phyloP scores from a whole-genome alignment of 2,329 filamentous ascomycete species.

The Celoporthe dispersa region DNA sequence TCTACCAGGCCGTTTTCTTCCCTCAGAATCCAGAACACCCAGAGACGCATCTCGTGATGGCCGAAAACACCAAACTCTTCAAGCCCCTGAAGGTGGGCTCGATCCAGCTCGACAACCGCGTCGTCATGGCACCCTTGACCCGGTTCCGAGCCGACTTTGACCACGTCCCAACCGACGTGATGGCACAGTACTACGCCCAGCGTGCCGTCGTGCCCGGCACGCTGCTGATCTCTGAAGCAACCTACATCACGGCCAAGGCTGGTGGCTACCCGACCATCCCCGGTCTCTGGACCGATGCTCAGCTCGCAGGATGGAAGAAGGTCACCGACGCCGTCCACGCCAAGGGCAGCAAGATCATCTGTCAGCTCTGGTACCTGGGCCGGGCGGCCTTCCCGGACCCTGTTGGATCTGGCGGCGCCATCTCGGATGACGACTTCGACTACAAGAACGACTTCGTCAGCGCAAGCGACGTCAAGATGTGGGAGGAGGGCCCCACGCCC shows the following conservation, averaged over 20 bases:
- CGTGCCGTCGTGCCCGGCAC: conserved; percentile 42
- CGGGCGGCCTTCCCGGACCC: conserved; percentile 48
- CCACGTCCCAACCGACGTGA: conserved; percentile 33
- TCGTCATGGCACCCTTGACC: conserved; percentile 64
- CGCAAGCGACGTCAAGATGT: conserved; percentile 45
- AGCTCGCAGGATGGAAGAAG: conserved; percentile 63
- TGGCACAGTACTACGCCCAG: conserved; percentile 38
- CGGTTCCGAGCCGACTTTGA: conserved; percentile 52
- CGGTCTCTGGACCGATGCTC: conserved; percentile 60
- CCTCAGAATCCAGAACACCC: background rate
- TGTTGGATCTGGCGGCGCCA: conserved; percentile 49
- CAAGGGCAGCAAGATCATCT: conserved; percentile 64
- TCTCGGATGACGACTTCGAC: conserved; percentile 24
- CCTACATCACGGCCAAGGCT: conserved; percentile 52
- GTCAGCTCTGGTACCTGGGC: conserved; percentile 69
- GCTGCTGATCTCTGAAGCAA: conserved; percentile 63
- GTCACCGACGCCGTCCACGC: conserved; percentile 66
- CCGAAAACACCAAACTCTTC: conserved; percentile 44
- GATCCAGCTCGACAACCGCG: conserved; percentile 45
- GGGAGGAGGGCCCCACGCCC: conserved; percentile 57
- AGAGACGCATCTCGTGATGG: conserved; percentile 14
- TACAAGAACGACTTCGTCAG: conserved; percentile 46
- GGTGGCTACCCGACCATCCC: conserved; percentile 55
- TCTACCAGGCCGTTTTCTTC: background rate
- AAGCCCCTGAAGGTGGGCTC: conserved; percentile 48